Conservation (phyloP, 129 eudicot genomes). For the sunflower (Helianthus annuus) region HanXRQr2.0-SUNRISE NC_035434.2:170780713-170781212, state of each 20-base stretch:
- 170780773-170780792: conserved; percentile 95
- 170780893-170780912: conserved; percentile 86
- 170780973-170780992: conserved; percentile 97
- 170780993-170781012: conserved; percentile 76
- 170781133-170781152: conserved; percentile 73
- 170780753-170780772: conserved; percentile 82
- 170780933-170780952: conserved; percentile 66
- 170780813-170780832: conserved; percentile 95
- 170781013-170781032: conserved; percentile 45
- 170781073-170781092: conserved; percentile 80
- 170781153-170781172: conserved; percentile 74
- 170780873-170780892: conserved; percentile 78
- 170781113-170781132: conserved; percentile 87
- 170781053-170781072: conserved; percentile 80
- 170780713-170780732: conserved; percentile 93
- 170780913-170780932: conserved; percentile 88
- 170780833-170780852: conserved; percentile 65
- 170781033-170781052: conserved; percentile 66
- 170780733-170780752: conserved; percentile 99
- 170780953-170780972: conserved; percentile 80
- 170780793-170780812: conserved; percentile 98
- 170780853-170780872: conserved; percentile 75
- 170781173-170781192: conserved; percentile 65
- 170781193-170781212: conserved; percentile 92
- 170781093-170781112: conserved; percentile 97